phyloP scores from a whole-genome alignment of 2,329 filamentous ascomycete genomes.

The Biscogniauxia mediterranea region DNA sequence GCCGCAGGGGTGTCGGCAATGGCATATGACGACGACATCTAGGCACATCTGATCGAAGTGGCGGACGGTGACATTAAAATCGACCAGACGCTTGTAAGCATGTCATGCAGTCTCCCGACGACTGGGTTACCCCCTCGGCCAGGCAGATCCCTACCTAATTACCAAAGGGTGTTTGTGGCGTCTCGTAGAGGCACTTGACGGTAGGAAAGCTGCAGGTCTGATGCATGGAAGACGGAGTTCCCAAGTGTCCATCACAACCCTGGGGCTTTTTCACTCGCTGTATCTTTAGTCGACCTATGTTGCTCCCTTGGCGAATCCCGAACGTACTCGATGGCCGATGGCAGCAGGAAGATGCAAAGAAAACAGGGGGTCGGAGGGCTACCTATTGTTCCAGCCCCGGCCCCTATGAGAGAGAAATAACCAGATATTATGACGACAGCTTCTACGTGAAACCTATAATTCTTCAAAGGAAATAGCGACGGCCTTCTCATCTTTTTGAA shows the following conservation, averaged over 20 bases:
- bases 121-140: slow-evolving; percentile 34
- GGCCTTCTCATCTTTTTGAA: too few relatives aligned
- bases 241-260: slow-evolving; percentile 12
- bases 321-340: background rate
- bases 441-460: too few relatives aligned
- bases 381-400: background rate
- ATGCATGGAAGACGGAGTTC: slow-evolving; percentile 41
- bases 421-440: too few relatives aligned
- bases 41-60: slow-evolving; percentile 32
- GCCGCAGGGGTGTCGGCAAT: slow-evolving; percentile 21
- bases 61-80: slow-evolving; percentile 32
- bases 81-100: slow-evolving; percentile 33
- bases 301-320: background rate
- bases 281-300: background rate
- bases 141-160: slow-evolving; percentile 40
- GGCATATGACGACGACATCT: slow-evolving; percentile 23
- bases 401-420: too few relatives aligned
- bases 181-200: slow-evolving; percentile 43
- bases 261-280: background rate
- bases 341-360: background rate
- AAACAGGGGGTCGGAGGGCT: background rate
- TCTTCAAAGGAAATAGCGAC: too few relatives aligned
- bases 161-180: slow-evolving; percentile 46
- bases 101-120: slow-evolving; percentile 42
- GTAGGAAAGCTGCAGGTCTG: slow-evolving; percentile 49